Conservation (phyloP, 2,329 filamentous ascomycete genomes). For the Sarocladium brachiariae region DNA sequence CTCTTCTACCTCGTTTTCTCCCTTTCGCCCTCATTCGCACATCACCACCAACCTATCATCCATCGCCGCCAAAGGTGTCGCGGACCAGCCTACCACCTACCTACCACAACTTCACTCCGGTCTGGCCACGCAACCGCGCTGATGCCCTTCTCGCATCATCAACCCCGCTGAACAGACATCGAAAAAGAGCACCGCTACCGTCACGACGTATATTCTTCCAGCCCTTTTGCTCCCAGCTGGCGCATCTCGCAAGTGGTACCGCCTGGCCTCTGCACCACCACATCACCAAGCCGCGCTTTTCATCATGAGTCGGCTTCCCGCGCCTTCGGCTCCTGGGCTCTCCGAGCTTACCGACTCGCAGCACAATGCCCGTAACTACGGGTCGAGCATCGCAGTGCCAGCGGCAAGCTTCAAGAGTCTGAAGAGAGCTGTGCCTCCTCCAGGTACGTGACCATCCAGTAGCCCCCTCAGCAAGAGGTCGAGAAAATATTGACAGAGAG, state of each 20-base stretch:
- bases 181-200: background rate
- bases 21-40: no score
- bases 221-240: background rate
- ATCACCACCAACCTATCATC: background rate
- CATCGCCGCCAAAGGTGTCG: background rate
- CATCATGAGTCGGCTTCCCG: conserved; percentile 9
- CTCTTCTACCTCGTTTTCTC: background rate
- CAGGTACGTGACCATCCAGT: conserved; percentile 29
- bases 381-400: conserved; percentile 31
- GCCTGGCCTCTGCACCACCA: background rate
- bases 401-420: conserved; percentile 29
- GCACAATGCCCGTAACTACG: conserved; percentile 40
- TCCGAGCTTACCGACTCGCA: conserved; percentile 55
- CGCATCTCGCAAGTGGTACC: background rate
- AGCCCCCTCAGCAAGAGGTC: background rate
- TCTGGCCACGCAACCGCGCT: background rate
- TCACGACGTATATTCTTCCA: conserved; percentile 4
- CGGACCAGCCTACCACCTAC: background rate
- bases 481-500: conserved; percentile 15
- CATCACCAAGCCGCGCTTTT: background rate
- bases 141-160: conserved; percentile 2
- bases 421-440: conserved; percentile 45
- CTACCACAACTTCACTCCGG: background rate
- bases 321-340: conserved; percentile 25
- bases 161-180: conserved; percentile 4